A percentile compares a stretch with the other conserved stretches of the same genome.
phyloP scores from a whole-genome alignment of 495 filamentous ascomycete species.

The Penicillium mononematosum region DNA sequence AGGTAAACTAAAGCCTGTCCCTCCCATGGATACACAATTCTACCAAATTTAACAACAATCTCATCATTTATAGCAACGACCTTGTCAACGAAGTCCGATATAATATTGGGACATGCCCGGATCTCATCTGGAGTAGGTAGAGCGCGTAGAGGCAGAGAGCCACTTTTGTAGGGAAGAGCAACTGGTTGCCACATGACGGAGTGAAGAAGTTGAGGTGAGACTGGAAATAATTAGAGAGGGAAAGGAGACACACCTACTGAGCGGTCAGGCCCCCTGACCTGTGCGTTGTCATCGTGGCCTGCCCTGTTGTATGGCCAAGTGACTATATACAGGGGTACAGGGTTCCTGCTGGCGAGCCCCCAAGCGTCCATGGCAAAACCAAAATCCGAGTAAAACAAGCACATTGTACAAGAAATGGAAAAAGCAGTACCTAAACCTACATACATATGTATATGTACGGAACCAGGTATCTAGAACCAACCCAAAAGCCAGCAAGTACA shows the following conservation, averaged over 20 bases:
- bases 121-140: conserved; percentile 34
- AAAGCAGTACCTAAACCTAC: neutral
- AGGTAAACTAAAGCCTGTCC: conserved; percentile 30
- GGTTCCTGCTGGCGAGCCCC: too few relatives aligned
- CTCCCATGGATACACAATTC: conserved; percentile 18
- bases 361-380: neutral
- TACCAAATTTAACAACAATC: conserved; percentile 31
- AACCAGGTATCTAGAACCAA: neutral
- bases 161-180: conserved; percentile 23
- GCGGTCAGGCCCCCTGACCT: too few relatives aligned
- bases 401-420: neutral
- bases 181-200: conserved; percentile 30
- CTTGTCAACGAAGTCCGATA: conserved; percentile 20
- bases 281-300: too few relatives aligned
- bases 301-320: too few relatives aligned
- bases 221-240: too few relatives aligned
- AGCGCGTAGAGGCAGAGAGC: conserved; percentile 24
- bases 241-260: too few relatives aligned
- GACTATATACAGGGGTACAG: too few relatives aligned
- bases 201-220: too few relatives aligned
- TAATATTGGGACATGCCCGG: conserved; percentile 28
- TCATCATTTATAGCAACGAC: conserved; percentile 28
- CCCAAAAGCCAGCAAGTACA: neutral
- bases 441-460: too few relatives aligned
- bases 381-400: neutral